Conservation (phyloP, 352 stramenopile genomes). For the Phytopythium boreale region DNA sequence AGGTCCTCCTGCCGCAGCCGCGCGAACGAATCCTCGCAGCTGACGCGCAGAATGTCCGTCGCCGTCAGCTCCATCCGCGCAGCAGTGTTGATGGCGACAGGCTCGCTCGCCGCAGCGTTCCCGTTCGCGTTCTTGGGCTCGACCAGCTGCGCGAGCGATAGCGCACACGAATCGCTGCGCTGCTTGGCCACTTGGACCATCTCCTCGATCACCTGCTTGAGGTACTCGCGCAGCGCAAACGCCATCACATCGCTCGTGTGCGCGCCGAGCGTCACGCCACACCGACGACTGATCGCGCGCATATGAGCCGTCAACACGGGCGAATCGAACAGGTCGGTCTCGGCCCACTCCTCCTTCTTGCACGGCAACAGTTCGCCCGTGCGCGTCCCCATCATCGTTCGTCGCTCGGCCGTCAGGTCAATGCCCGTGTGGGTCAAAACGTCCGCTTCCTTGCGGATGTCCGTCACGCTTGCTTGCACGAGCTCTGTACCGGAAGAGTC, state of each 20-base stretch:
- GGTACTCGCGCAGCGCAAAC: slow-evolving; percentile 79
- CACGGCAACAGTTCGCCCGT: slow-evolving; percentile 54
- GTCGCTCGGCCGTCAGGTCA: slow-evolving; percentile 65
- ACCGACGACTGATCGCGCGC: slow-evolving; percentile 36
- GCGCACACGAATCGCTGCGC: slow-evolving; percentile 48
- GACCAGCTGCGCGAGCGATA: slow-evolving; percentile 46
- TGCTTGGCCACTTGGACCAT: slow-evolving; percentile 84
- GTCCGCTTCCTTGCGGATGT: slow-evolving; percentile 82
- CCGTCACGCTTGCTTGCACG: slow-evolving; percentile 51
- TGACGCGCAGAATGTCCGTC: slow-evolving; percentile 82
- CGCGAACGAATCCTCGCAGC: slow-evolving; percentile 77
- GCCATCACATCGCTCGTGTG: slow-evolving; percentile 78
- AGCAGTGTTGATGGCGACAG: background rate
- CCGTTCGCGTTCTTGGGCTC: slow-evolving; percentile 23
- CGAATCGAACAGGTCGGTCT: slow-evolving; percentile 82
- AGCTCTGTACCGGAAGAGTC: slow-evolving; percentile 52
- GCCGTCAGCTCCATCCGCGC: slow-evolving; percentile 53
- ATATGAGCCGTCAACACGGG: slow-evolving; percentile 59
- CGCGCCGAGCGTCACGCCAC: slow-evolving; percentile 48
- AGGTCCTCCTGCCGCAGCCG: slow-evolving; percentile 67
- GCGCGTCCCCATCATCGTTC: slow-evolving; percentile 69
- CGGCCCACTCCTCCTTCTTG: slow-evolving; percentile 74
- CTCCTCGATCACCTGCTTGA: slow-evolving; percentile 85
- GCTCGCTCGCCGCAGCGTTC: background rate
- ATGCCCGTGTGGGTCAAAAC: slow-evolving; percentile 84